Base-by-base conservation (phyloP, 768 basidiomycete genomes). In the Grammothele lineata region DNA sequence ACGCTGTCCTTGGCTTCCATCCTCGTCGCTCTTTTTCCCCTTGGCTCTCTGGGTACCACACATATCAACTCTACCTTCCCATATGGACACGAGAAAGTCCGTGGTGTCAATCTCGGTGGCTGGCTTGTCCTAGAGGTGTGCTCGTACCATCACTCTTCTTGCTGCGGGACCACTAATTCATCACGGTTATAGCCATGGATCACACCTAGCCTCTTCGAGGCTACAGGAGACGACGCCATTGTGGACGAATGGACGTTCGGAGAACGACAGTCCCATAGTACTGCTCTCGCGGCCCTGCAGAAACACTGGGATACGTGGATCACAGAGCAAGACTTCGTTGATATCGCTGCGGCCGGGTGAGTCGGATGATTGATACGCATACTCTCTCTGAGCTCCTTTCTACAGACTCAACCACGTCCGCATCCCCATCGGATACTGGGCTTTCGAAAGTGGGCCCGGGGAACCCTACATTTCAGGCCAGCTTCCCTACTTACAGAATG, bases 341-440 rank as follows among this genome's bases (percentile, higher is more conserved):
- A 71, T 37, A 91, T 92, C 49, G 80, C 84, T 42, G 80, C 76
- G 36, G 87, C 88, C 5, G 86, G 87, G 87, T 86, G 62, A 19
- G 66, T 65, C 48, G 46, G 43, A 40, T 57, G 55, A 35, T 43
- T 47, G 48, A 50, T 34, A 48, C 35, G 43, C 39, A 40, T 34
- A n/a, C n/a, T n/a, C 25, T 8, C 14, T 23, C 27, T 22, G 17
- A 45, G 37, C 19, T 42, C 35, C 24, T 25, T n/a, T 43, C 23
- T 41, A 43, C 51, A 48, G 87, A 14, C 69, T 91, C 43, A 92
- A 90, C 59, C 87, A 90, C 63, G 84, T 92, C 46, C 80, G 89
- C 37, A 59, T 92, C 30, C 89, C 90, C 12, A 87, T 94, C 36
- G 92, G 91, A 11, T 95, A 88, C 64, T 94, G 89, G 89, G 90